Percentiles rank a stretch among this genome's conserved stretches.
Conservation (phyloP, 75 land plant species). For the Cupressus sempervirens region DNA sequence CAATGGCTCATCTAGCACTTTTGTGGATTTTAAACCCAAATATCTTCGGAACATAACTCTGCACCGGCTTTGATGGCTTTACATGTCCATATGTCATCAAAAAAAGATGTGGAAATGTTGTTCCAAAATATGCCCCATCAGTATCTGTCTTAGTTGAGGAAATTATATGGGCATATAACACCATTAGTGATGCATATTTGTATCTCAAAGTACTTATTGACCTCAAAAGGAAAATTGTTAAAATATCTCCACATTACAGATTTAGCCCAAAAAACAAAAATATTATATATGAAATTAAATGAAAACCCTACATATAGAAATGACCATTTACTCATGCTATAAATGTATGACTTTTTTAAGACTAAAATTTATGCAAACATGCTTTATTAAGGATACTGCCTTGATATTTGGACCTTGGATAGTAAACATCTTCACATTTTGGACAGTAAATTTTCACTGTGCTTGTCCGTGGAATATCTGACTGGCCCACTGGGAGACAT, state of each 20-base stretch:
- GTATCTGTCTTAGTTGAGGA: conserved; percentile 32
- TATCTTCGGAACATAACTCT: conserved; percentile 58
- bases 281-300: background rate
- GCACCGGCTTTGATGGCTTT: conserved; percentile 51
- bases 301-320: background rate
- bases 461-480: conserved; percentile 76
- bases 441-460: conserved; percentile 86
- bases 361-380: background rate
- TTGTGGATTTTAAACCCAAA: conserved; percentile 71
- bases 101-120: conserved; percentile 66
- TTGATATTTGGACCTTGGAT: conserved; percentile 57
- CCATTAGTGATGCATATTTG: background rate
- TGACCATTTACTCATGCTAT: background rate
- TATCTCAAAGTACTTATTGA: background rate
- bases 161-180: background rate
- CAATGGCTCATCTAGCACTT: conserved; percentile 16
- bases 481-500: conserved; percentile 79
- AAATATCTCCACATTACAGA: background rate
- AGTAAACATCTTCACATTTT: conserved; percentile 83
- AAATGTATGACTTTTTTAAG: background rate
- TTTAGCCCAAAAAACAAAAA: background rate
- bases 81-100: conserved; percentile 59
- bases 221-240: background rate
- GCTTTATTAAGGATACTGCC: conserved; percentile 43
- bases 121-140: conserved; percentile 72